A percentile compares a stretch with the other conserved stretches of the same genome.
These are phyloP conservation scores for Corymbia maculata DNA, from an alignment of 345 rosid species.

Conservation along the genomic window DNA sequence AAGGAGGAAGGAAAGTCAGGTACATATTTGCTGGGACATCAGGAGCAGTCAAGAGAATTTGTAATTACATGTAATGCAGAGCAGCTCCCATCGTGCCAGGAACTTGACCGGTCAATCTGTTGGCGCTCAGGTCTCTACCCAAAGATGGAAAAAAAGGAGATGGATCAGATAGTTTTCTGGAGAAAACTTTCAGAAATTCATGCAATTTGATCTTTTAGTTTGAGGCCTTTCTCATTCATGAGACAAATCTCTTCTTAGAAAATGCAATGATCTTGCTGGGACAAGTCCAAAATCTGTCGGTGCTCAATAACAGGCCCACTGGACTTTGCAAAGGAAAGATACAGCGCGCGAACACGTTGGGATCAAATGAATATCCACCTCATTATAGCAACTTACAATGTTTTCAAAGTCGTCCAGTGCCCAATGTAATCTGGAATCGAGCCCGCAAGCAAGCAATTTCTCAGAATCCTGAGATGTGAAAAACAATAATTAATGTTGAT, in stretches of 20 bases:
- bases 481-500: neutral
- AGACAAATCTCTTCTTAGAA: neutral
- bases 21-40: neutral
- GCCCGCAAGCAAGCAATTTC: constrained; percentile 49
- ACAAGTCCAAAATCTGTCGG: neutral
- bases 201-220: neutral
- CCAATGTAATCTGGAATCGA: constrained; percentile 42
- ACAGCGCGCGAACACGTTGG: neutral
- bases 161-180: neutral
- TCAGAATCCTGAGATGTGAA: constrained; percentile 31
- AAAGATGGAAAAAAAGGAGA: neutral
- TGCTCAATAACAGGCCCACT: neutral
- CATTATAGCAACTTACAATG: constrained; percentile 38
- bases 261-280: neutral
- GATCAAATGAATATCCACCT: neutral
- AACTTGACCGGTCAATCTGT: constrained; percentile 49
- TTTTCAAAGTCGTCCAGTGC: constrained; percentile 9
- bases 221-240: neutral
- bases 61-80: constrained; percentile 33
- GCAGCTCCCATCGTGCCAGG: constrained; percentile 21
- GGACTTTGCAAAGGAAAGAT: neutral
- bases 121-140: constrained; percentile 77
- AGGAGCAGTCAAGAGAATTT: neutral
- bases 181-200: neutral
- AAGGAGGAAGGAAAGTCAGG: neutral